These are phyloP conservation scores for Ambrosiella xylebori DNA, from an alignment of 2,329 filamentous ascomycete species.

Conservation along the genomic window DNA sequence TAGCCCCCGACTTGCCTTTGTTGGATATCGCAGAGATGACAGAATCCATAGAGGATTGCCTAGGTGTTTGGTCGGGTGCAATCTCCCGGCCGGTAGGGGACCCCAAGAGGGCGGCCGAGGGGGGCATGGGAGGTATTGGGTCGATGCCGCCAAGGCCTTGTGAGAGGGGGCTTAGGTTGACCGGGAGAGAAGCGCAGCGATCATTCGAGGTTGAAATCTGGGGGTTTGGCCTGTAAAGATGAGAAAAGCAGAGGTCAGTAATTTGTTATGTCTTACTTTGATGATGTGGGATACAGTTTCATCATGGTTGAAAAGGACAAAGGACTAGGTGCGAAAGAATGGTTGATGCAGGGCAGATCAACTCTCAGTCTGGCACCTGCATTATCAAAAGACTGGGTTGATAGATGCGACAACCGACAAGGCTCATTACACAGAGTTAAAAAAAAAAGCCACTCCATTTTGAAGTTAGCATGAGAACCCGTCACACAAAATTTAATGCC, in stretches of 20 bases:
- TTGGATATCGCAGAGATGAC: conserved; percentile 64
- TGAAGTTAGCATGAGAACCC: too few relatives aligned
- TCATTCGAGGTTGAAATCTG: conserved; percentile 8
- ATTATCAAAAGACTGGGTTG: too few relatives aligned
- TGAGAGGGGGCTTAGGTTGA: neutral
- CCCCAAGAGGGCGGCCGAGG: conserved; percentile 6
- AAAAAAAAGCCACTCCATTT: too few relatives aligned
- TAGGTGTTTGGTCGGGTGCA: conserved; percentile 25
- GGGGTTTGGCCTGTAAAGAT: neutral
- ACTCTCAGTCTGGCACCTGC: too few relatives aligned
- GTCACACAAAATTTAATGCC: too few relatives aligned
- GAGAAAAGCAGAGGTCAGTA: neutral
- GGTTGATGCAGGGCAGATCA: too few relatives aligned
- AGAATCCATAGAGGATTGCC: conserved; percentile 84
- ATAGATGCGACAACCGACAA: too few relatives aligned
- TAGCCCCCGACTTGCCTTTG: conserved; percentile 39
- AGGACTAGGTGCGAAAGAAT: too few relatives aligned
- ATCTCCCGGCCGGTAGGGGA: conserved; percentile 20
- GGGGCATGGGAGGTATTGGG: conserved; percentile 14
- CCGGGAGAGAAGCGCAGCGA: conserved; percentile 6
- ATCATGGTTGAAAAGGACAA: too few relatives aligned
- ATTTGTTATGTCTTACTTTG: neutral
- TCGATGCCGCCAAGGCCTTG: conserved; percentile 12
- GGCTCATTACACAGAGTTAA: too few relatives aligned
- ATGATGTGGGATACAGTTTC: too few relatives aligned